Percentiles rank a stretch among this genome's conserved stretches.
Conservation (phyloP, 2,329 filamentous ascomycete species). For the Nakataea oryzae region DNA sequence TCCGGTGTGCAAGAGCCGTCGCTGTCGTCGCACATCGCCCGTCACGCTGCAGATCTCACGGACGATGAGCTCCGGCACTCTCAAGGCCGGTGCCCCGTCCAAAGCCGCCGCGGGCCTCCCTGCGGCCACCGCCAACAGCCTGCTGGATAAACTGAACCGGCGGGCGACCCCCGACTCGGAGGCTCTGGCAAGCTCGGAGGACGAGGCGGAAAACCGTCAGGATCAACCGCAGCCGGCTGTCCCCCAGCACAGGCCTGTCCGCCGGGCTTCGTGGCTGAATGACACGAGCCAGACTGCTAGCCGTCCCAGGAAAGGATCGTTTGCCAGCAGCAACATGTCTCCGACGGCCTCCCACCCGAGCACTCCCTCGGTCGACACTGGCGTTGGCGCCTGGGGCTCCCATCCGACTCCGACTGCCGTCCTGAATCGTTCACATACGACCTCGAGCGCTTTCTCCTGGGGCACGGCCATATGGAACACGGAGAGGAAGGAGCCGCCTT, state of each 20-base stretch:
- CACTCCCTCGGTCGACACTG: conserved; percentile 61
- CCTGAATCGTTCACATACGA: conserved; percentile 34
- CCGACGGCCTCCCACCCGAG: conserved; percentile 71
- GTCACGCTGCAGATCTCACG: conserved; percentile 6
- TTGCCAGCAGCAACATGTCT: conserved; percentile 67
- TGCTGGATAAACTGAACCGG: conserved; percentile 69
- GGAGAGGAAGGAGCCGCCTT: conserved; percentile 67
- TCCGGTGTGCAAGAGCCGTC: neutral
- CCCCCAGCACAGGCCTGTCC: conserved; percentile 50
- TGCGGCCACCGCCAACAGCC: conserved; percentile 39
- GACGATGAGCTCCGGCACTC: conserved; percentile 38
- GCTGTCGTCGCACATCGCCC: neutral
- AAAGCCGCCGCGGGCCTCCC: conserved; percentile 40
- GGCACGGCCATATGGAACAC: conserved; percentile 75
- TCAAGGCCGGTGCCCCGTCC: conserved; percentile 37
- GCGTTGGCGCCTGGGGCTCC: conserved; percentile 41
- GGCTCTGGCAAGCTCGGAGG: conserved; percentile 85
- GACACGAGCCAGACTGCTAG: conserved; percentile 58
- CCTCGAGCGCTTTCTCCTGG: conserved; percentile 52
- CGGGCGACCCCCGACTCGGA: conserved; percentile 91
- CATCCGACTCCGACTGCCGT: conserved; percentile 37
- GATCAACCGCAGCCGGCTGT: conserved; percentile 34
- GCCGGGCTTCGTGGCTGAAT: conserved; percentile 77
- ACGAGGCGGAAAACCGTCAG: conserved; percentile 64
- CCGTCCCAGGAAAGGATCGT: conserved; percentile 64